Base-by-base conservation (phyloP, 257 asterid genomes). In the Solanum verrucosum region DNA sequence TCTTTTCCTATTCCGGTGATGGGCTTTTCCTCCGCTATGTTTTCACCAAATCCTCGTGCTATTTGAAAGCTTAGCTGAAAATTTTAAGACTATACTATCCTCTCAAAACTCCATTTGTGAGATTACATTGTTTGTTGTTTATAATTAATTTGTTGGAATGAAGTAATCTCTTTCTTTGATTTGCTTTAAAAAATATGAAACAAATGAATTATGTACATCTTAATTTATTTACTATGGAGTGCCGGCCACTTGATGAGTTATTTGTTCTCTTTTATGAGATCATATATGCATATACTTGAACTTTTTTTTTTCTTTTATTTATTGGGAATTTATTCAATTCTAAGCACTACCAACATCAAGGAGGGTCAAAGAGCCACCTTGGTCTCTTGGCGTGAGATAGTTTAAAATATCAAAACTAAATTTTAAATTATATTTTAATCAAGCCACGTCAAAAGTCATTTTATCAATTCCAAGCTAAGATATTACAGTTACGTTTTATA, bases 1-100 rank as follows among this genome's bases (percentile, higher is more conserved):
- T 95, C 98, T 6, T 93, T 94, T n/a, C 94, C 95, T 0, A 83
- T 95, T 74, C 98, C 99, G 0, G 96, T 94, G 6, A 90, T 95
- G 97, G 95, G 96, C 5, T 88, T 95, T 5, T 65, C 94, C 9
- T 90, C 94, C 56, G 87, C 65, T 46, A 71, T 78, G 11, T 86
- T 88, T 83, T 92, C 93, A 46, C 59, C 59, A 13, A 60, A 68
- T 68, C 74, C 3, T 27, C 4, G 10, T 2, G 5, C 2, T 67
- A 25, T 13, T 11, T 67, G 21, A 67, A 67, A 67, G 35, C 9
- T 67, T 2, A 65, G 31, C 23, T 15, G 21, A 46, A 49, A 49
- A 49, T 49, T 49, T 15, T 49, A 49, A 15, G 60, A 49, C 60
- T 15, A 42, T 42, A 15, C 21, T 18, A 49, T 49, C 13, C 56